A percentile compares a stretch with the other conserved stretches of the same genome.
Conservation (phyloP, 768 basidiomycete genomes). For the Boletus subcaerulescens region DNA sequence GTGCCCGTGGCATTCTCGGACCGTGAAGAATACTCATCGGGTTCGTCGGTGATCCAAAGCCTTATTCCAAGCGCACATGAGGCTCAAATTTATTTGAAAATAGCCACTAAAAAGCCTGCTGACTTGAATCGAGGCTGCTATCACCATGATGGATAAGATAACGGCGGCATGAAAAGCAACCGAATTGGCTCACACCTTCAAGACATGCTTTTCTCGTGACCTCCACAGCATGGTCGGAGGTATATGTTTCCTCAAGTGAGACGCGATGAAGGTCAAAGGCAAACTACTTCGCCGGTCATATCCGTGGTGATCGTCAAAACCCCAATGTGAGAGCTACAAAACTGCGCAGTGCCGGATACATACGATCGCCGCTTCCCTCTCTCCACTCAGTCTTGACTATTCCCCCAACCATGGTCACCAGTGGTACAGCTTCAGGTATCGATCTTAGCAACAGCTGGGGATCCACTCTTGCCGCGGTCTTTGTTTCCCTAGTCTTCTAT, state of each 20-base stretch:
- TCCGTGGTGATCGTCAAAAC: slow-evolving; percentile 13
- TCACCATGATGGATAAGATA: background rate
- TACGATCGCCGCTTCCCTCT: background rate
- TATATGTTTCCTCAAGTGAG: too few species aligned
- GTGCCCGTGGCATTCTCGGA: background rate
- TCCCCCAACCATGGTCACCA: slow-evolving; percentile 9
- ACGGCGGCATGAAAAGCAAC: background rate
- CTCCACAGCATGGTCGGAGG: background rate
- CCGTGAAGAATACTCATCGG: background rate
- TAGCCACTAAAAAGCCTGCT: background rate
- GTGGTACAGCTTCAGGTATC: background rate
- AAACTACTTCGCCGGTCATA: background rate
- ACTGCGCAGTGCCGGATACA: background rate
- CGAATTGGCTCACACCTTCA: background rate
- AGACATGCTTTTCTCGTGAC: background rate
- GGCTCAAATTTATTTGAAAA: background rate
- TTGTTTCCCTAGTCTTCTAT: slow-evolving; percentile 22
- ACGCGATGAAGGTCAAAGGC: background rate
- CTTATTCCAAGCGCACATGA: background rate
- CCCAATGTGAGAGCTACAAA: slow-evolving; percentile 13
- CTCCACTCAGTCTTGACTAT: background rate
- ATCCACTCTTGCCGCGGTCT: slow-evolving; percentile 20
- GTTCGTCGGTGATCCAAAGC: background rate
- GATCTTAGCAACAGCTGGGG: slow-evolving; percentile 20
- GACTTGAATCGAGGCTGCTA: background rate